Base-by-base conservation (phyloP, 495 filamentous ascomycete genomes). In the Xylaria venustula region DNA sequence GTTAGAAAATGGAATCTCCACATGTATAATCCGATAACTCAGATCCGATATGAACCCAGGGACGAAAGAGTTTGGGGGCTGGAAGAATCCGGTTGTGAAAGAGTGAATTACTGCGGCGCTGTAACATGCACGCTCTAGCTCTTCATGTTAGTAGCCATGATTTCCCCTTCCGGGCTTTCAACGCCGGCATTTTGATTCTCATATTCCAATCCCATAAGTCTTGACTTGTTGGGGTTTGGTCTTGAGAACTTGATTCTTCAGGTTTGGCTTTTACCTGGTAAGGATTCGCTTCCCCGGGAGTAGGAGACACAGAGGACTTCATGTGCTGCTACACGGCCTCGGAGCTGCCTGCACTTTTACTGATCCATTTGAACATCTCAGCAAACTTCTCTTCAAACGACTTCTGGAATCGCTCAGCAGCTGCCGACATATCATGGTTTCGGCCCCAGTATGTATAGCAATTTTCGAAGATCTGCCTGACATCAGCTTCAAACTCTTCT, bases 331-430 rank as follows among this genome's bases (percentile, higher is more conserved):
- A 60, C 12, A 37, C 58, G 19, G 58, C 2, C 17, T 45, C 58
- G 9, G 28, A 26, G n/a, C 48, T 48, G 3, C 75, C 77, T 7
- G 75, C 70, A 72, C 79, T 71, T 69, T 82, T 82, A 7, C 72
- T 37, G 8, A 82, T 73, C 78, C 77, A 81, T 58, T 82, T 82
- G 26, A 73, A 63, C 77, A 82, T 80, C 50, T 76, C 72, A 4
- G 60, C 60, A 40, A 71, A 81, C 62, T 81, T 81, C 50, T 82
- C 79, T 65, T 81, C 77, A 44, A 82, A 82, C 9, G 75, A 78
- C 67, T 75, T 80, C 52, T 82, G 71, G 30, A 82, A 71, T 54
- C 70, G 71, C 70, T 80, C 74, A 50, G 77, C 78, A 7, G 71
- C 75, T 0, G 37, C 54, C 70, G 73, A 79, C 77, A 82, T 81